Evolutionary conservation across 176 grass and related monocot genomes (phyloP).

Genomic region (Musa acuminata): DNA sequence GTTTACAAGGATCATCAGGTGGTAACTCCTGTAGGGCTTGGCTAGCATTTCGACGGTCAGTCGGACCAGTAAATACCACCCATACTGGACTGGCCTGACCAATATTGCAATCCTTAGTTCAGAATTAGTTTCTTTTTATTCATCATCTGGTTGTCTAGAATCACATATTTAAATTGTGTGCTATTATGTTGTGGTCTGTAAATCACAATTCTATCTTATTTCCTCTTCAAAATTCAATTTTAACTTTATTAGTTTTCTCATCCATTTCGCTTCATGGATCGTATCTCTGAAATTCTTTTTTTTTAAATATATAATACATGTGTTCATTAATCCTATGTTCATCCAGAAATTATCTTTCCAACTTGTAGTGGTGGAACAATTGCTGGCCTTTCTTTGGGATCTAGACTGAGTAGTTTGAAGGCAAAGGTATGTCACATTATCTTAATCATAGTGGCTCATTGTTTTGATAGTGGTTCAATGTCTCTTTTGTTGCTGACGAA

Average conservation of each 20-base stretch:
- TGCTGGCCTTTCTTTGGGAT: slow-evolving; percentile 81
- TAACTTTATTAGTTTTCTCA: too few species aligned
- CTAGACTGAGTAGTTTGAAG: slow-evolving; percentile 74
- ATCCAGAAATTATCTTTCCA: slow-evolving; percentile 3
- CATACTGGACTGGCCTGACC: too few species aligned
- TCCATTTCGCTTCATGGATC: too few species aligned
- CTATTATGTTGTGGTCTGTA: neutral
- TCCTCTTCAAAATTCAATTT: too few species aligned
- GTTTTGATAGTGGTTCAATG: neutral
- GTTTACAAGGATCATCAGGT: too few species aligned
- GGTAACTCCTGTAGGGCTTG: too few species aligned
- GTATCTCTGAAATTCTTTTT: too few species aligned
- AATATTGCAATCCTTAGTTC: too few species aligned
- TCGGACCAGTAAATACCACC: too few species aligned
- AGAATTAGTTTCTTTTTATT: neutral
- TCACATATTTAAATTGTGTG: neutral
- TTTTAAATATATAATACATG: too few species aligned
- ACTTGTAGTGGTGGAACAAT: slow-evolving; percentile 85
- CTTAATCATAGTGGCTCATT: slow-evolving; percentile 8
- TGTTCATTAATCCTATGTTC: neutral
- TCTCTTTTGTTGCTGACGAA: slow-evolving; percentile 31
- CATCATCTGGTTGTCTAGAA: neutral
- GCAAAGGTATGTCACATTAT: slow-evolving; percentile 48
- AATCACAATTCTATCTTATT: too few species aligned
- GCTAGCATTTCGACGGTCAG: too few species aligned